phyloP scores from a whole-genome alignment of 768 basidiomycete genomes.

The Coprinopsis sp. region DNA sequence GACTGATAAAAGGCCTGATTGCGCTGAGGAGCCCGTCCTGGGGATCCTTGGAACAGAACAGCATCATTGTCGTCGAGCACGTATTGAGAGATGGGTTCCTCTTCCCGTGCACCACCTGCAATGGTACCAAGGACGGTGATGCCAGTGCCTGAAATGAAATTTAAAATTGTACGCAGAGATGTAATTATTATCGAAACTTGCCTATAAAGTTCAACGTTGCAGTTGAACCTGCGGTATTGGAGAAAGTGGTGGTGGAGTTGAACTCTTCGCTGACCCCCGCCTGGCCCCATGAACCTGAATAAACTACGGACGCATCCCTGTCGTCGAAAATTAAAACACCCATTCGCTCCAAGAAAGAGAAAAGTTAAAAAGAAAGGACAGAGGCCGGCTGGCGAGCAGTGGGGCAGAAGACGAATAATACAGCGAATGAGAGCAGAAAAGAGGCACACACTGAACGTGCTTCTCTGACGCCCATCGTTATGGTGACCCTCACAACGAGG shows the following conservation, averaged over 20 bases:
- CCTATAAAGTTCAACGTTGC: slow-evolving; percentile 7
- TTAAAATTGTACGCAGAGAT: neutral
- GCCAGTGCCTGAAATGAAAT: neutral
- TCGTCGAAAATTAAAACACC: slow-evolving; percentile 10
- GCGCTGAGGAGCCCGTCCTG: slow-evolving; percentile 3
- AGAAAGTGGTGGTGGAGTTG: slow-evolving; percentile 7
- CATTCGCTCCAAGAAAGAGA: slow-evolving; percentile 2
- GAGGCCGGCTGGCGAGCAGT: no score
- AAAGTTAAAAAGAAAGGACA: slow-evolving; percentile 1
- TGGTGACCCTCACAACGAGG: no score
- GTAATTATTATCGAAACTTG: neutral
- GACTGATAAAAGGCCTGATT: slow-evolving; percentile 14
- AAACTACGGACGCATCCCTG: slow-evolving; percentile 4
- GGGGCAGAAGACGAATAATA: no score
- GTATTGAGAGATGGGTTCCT: neutral
- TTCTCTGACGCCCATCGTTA: no score
- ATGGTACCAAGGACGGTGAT: slow-evolving; percentile 7
- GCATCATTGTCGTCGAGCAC: neutral
- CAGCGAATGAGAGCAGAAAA: no score
- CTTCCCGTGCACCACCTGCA: neutral
- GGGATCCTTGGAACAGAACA: neutral
- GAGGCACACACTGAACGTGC: no score
- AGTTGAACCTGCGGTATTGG: neutral
- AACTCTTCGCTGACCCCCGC: slow-evolving; percentile 6
- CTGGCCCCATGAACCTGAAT: slow-evolving; percentile 5